Evolutionary conservation across 2,329 filamentous ascomycete species (phyloP).

Genomic region (Dissoconium aciculare): DNA sequence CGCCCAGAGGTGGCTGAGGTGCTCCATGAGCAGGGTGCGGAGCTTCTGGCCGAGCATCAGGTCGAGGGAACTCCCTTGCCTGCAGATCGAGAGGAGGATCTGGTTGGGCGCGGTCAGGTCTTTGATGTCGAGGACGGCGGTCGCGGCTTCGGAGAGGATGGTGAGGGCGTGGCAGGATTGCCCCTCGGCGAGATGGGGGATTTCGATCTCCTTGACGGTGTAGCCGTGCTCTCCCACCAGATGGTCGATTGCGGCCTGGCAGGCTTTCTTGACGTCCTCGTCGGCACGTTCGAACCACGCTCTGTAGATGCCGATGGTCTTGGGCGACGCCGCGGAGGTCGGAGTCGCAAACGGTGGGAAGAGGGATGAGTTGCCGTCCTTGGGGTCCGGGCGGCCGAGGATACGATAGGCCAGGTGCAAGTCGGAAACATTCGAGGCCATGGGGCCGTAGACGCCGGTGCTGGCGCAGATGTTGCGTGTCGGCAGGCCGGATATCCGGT

Average conservation of each 20-base stretch:
- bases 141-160: slow-evolving; percentile 58
- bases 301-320: slow-evolving; percentile 51
- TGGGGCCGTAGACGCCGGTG: slow-evolving; percentile 56
- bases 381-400: slow-evolving; percentile 58
- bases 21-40: slow-evolving; percentile 61
- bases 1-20: slow-evolving; percentile 56
- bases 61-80: slow-evolving; percentile 52
- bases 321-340: background rate
- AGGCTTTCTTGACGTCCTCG: slow-evolving; percentile 45
- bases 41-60: slow-evolving; percentile 59
- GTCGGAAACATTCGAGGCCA: slow-evolving; percentile 62
- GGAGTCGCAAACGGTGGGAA: slow-evolving; percentile 40
- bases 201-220: slow-evolving; percentile 42
- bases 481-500: slow-evolving; percentile 48
- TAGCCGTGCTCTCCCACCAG: slow-evolving; percentile 41
- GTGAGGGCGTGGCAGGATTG: slow-evolving; percentile 64
- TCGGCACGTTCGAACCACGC: slow-evolving; percentile 58
- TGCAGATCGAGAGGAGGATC: slow-evolving; percentile 50
- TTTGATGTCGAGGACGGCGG: slow-evolving; percentile 27
- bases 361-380: slow-evolving; percentile 42
- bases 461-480: slow-evolving; percentile 44
- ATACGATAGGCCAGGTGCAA: slow-evolving; percentile 68
- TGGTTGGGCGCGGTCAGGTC: slow-evolving; percentile 53
- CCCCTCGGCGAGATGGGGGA: slow-evolving; percentile 54
- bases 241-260: slow-evolving; percentile 46